Base-by-base conservation (phyloP, 306 rosid species). In the Urtica urens region DNA sequence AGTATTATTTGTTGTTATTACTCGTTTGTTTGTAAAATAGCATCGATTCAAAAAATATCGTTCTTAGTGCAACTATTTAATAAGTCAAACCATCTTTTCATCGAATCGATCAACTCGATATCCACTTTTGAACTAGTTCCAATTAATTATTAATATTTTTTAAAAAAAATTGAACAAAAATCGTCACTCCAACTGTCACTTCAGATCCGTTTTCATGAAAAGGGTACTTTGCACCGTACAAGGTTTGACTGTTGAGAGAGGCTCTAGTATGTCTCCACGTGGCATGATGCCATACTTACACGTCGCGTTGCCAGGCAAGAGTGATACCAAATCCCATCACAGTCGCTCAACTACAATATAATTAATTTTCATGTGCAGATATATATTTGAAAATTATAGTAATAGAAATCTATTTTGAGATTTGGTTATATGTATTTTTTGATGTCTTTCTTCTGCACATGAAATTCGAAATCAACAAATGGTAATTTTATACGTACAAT, bases 211-310 rank as follows among this genome's bases (percentile, higher is more conserved):
- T 51, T 27, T 8, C 18, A 37, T 33, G 21, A 1, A 51, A 34
- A 22, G 50, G 61, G 71, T 67, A 67, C 74, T 46, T 40, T 28
- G 71, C 48, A 63, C 66, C 64, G 77, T 66, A 71, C 72, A 34
- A 58, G 41, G 52, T 37, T 49, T 45, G 58, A 57, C 63, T 25
- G 34, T 18, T 29, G 3, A 18, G 25, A 19, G n/a, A 5, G n/a
- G 38, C 45, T 22, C 29, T 22, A 38, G 4, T 40, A 12, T 10
- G 8, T 22, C n/a, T 19, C 26, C 68, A 73, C 66, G 62, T 68
- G 72, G 42, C 48, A 7, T 0, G 0, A 13, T 1, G 0, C 0
- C 10, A 22, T 12, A 53, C 15, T 24, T 9, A 50, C 72, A 68
- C 79, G 75, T 50, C 26, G 57, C 22, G 40, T 41, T 68, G 72